phyloP scores from a whole-genome alignment of 2,329 filamentous ascomycete genomes.

The Diaporthe ampelina region DNA sequence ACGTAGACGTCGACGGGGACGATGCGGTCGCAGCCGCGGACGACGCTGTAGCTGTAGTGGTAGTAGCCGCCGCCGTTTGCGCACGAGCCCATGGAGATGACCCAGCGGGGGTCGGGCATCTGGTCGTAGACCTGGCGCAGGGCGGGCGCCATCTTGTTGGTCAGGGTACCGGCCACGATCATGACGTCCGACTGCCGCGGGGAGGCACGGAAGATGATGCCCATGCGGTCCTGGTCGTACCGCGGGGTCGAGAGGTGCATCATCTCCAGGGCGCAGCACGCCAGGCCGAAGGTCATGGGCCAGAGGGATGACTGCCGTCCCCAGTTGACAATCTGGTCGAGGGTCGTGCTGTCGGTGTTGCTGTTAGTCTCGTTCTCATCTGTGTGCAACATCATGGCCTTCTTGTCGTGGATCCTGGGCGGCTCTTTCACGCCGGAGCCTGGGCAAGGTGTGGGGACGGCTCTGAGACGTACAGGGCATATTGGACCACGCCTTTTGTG shows the following conservation, averaged over 20 bases:
- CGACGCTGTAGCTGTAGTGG: constrained; percentile 79
- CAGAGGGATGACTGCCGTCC: constrained; percentile 86
- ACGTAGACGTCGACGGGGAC: constrained; percentile 79
- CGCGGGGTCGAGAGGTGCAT: constrained; percentile 91
- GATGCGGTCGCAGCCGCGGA: constrained; percentile 75
- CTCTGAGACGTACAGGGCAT: constrained; percentile 78
- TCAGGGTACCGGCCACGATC: constrained; percentile 93
- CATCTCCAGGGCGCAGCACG: constrained; percentile 93
- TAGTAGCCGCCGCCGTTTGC: constrained; percentile 82
- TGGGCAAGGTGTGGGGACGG: not conserved
- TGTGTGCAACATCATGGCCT: not conserved
- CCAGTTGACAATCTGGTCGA: constrained; percentile 88
- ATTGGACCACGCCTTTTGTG: constrained; percentile 86
- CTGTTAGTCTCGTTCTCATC: not conserved
- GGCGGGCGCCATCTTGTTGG: constrained; percentile 96
- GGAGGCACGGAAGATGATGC: constrained; percentile 82
- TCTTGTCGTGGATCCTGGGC: not conserved
- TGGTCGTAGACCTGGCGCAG: constrained; percentile 94
- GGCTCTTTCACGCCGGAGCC: not conserved
- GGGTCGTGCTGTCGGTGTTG: constrained; percentile 71
- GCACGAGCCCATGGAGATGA: constrained; percentile 78
- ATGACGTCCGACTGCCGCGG: constrained; percentile 85
- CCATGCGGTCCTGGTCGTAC: constrained; percentile 89
- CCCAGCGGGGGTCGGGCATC: constrained; percentile 94
- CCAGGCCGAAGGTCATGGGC: constrained; percentile 90